Evolutionary conservation across 495 filamentous ascomycete genomes (phyloP).

Genomic region (Daldinia grandis): DNA sequence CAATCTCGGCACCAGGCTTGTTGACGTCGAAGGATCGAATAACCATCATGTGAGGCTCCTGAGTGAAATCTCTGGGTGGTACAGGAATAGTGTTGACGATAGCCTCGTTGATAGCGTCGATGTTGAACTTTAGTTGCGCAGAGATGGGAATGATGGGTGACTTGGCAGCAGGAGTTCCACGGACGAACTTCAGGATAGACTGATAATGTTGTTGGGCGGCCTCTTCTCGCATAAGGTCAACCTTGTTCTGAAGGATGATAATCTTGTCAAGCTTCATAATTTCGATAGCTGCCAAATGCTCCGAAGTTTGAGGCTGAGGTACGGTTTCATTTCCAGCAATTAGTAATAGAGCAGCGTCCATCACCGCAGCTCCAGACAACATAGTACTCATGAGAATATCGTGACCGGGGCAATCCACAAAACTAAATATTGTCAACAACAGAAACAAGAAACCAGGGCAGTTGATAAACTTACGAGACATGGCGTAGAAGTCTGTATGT

Average conservation of each 20-base stretch:
- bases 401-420: conserved; percentile 99
- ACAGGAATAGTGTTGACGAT: conserved; percentile 94
- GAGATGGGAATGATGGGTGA: conserved; percentile 98
- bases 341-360: conserved; percentile 95
- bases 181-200: conserved; percentile 96
- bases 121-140: conserved; percentile 99
- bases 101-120: conserved; percentile 95
- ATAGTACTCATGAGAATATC: conserved; percentile 99
- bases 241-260: conserved; percentile 99
- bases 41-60: conserved; percentile 95
- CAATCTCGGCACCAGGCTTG: conserved; percentile 99
- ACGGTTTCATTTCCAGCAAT: conserved; percentile 99
- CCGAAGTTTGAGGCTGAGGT: conserved; percentile 98
- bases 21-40: conserved; percentile 99
- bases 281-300: conserved; percentile 97
- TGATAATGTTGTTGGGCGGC: conserved; percentile 90
- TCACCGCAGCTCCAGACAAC: conserved; percentile 98
- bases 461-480: conserved; percentile 73
- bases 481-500: conserved; percentile 85
- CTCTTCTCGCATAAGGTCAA: conserved; percentile 96
- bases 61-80: conserved; percentile 85
- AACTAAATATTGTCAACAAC: conserved; percentile 58
- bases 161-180: conserved; percentile 94
- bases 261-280: conserved; percentile 81
- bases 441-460: background rate